A percentile compares a stretch with the other conserved stretches of the same genome.
Evolutionary conservation across 139 green algal species (phyloP).

Genomic region (Pseudopediastrum boryanum): DNA sequence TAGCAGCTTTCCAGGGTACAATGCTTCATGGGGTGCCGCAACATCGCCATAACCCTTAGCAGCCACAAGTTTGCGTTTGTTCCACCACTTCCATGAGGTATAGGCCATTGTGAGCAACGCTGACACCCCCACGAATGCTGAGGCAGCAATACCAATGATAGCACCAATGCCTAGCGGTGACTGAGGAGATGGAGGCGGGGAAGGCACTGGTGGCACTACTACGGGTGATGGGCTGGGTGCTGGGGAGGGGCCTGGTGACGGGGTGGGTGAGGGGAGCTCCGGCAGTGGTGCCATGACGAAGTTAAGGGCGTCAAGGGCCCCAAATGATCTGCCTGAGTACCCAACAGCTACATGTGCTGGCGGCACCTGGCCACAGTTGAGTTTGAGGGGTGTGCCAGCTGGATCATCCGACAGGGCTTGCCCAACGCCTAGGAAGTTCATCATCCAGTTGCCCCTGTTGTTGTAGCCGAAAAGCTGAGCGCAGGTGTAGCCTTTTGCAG

Average conservation of each 20-base stretch:
- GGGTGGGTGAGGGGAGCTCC: background rate
- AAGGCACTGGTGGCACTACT: background rate
- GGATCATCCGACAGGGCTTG: background rate
- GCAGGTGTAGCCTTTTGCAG: background rate
- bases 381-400: background rate
- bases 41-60: no score
- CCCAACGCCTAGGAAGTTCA: slow-evolving; percentile 4
- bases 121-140: background rate
- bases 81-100: slow-evolving; percentile 4
- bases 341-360: background rate
- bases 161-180: background rate
- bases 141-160: background rate
- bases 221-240: no score
- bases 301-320: background rate
- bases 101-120: slow-evolving; percentile 8
- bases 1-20: no score
- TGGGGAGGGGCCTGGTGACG: no score
- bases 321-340: background rate
- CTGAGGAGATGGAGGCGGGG: no score
- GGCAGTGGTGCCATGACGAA: background rate
- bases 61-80: slow-evolving; percentile 16
- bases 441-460: slow-evolving; percentile 22
- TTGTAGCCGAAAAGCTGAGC: slow-evolving; percentile 12
- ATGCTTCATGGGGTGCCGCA: no score
- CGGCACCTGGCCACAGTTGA: background rate